These are phyloP conservation scores for Podaxis carcinomalis DNA, from an alignment of 768 basidiomycete species.

Conservation along the genomic window DNA sequence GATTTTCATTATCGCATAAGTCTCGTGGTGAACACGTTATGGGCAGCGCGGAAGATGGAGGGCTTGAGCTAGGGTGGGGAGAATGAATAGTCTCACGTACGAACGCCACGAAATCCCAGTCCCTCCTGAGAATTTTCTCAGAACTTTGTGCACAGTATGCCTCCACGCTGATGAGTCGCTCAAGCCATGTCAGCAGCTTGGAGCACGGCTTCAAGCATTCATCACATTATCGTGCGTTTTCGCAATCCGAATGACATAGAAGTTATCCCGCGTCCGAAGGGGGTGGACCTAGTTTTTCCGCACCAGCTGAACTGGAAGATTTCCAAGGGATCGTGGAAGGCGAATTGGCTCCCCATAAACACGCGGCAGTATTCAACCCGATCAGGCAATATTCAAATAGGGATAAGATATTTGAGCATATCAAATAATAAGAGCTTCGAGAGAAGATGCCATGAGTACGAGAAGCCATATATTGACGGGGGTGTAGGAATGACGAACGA, in stretches of 20 bases:
- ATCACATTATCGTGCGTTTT: not conserved
- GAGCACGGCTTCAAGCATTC: not conserved
- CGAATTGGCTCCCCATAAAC: slow-evolving; percentile 1
- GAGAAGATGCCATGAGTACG: slow-evolving; percentile 4
- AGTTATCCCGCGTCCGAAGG: not conserved
- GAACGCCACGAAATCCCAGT: not conserved
- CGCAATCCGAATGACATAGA: not conserved
- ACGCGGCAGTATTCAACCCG: not conserved
- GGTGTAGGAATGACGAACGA: not conserved
- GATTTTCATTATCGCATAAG: slow-evolving; percentile 17
- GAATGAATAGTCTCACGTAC: slow-evolving; percentile 6
- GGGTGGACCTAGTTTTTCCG: not conserved
- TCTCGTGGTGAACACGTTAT: not conserved
- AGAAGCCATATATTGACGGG: slow-evolving; percentile 6
- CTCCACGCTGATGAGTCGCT: not conserved
- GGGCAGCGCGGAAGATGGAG: not conserved
- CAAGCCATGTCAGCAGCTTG: slow-evolving; percentile 1
- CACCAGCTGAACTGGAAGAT: not conserved
- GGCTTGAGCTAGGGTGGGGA: not conserved
- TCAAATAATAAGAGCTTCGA: not conserved
- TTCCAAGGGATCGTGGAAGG: not conserved
- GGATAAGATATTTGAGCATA: not conserved
- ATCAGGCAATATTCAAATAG: not conserved
- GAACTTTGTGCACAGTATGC: not conserved
- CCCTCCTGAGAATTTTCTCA: slow-evolving; percentile 11